Evolutionary conservation across 257 asterid genomes (phyloP).

Genomic region (Forsythia suspensa): DNA sequence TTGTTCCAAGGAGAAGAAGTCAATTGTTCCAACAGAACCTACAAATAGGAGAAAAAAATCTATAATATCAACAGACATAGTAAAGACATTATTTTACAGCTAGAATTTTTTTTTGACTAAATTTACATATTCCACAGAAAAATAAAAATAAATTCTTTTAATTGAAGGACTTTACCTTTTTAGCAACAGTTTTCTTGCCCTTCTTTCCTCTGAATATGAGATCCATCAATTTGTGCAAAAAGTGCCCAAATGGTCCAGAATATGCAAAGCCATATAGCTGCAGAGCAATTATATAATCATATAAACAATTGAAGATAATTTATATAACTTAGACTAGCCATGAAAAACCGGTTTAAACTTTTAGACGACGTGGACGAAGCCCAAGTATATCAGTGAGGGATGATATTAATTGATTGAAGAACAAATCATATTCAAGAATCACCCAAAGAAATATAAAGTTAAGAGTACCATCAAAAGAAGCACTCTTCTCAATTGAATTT

Average conservation of each 20-base stretch:
- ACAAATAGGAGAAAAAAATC: neutral
- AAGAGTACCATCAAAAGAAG: slow-evolving; percentile 33
- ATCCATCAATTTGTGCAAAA: slow-evolving; percentile 40
- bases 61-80: neutral
- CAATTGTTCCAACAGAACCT: slow-evolving; percentile 40
- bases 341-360: neutral
- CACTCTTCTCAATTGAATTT: slow-evolving; percentile 30
- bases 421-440: neutral
- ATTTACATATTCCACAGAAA: neutral
- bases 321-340: neutral
- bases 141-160: neutral
- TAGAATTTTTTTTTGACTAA: too few species aligned
- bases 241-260: slow-evolving; percentile 42
- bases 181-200: slow-evolving; percentile 34
- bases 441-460: neutral
- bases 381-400: neutral
- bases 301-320: neutral
- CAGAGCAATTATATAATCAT: neutral
- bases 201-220: slow-evolving; percentile 32
- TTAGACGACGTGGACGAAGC: neutral
- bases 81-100: neutral
- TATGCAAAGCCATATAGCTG: slow-evolving; percentile 43
- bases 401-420: neutral
- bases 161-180: slow-evolving; percentile 25
- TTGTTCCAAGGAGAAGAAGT: slow-evolving; percentile 44